phyloP scores from a whole-genome alignment of 2,329 filamentous ascomycete genomes.

The Mycogone perniciosa region DNA sequence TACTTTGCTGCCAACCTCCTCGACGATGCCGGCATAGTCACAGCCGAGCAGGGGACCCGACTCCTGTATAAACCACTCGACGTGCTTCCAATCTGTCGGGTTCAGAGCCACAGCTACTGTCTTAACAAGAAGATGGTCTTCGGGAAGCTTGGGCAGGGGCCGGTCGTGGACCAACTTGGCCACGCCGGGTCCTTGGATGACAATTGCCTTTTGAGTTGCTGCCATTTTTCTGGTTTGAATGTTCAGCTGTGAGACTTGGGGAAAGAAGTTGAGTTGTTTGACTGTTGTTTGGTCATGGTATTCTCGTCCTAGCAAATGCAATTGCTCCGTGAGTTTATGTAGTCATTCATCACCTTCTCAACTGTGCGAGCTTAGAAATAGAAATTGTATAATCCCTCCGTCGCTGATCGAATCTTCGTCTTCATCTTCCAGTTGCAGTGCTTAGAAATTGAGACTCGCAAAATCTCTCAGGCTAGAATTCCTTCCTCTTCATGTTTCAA shows the following conservation, averaged over 20 bases:
- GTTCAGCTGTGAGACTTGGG: neutral
- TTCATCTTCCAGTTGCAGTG: too few species aligned
- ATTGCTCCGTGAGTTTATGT: too few species aligned
- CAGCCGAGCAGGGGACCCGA: constrained; percentile 26
- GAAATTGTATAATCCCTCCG: too few species aligned
- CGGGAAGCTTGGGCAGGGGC: constrained; percentile 11
- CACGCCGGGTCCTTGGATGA: constrained; percentile 8
- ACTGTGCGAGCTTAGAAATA: too few species aligned
- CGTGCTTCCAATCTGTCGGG: constrained; percentile 29
- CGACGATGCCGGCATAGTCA: constrained; percentile 42
- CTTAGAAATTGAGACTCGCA: too few species aligned
- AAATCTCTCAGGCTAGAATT: too few species aligned
- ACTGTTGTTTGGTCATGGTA: too few species aligned
- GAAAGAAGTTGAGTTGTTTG: neutral
- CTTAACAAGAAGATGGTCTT: constrained; percentile 27
- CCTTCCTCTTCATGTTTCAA: too few species aligned
- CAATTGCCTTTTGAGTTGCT: constrained; percentile 9
- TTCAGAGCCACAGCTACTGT: constrained; percentile 29
- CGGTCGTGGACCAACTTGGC: constrained; percentile 8
- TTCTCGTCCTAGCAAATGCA: too few species aligned
- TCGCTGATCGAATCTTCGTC: too few species aligned
- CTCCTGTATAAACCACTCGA: constrained; percentile 14
- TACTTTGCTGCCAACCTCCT: constrained; percentile 38
- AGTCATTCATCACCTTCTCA: too few species aligned
- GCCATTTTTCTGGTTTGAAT: too few species aligned